Base-by-base conservation (phyloP, 2,329 filamentous ascomycete genomes). In the Talaromyces sp. region DNA sequence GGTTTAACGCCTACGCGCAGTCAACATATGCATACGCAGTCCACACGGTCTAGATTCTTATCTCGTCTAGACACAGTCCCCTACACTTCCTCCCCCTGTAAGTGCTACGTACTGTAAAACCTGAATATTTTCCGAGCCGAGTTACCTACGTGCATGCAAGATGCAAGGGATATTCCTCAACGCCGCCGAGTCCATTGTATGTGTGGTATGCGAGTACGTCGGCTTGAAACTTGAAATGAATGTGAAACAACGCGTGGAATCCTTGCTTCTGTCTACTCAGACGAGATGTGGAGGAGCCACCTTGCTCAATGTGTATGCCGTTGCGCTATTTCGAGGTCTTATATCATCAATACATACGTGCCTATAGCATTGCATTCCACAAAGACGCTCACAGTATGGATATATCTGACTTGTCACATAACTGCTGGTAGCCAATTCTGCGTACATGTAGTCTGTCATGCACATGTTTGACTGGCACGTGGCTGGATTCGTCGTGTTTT, bases 381-480 rank as follows among this genome's bases (percentile, higher is more conserved):
- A 21, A 54, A 35, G 23, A n/a, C n/a, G 31, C 14, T 21, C 12
- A 3, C 14, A n/a, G 25, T 35, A 52, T 33, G 28, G 16, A 52
- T 16, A 31, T 18, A 14, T 37, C 11, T 31, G n/a, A 37, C 16
- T 35, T 54, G 50, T 35, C 28, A 57, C 23, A 57, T 57, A 57
- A 35, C 54, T 25, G 44, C 44, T 28, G 16, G 3, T 40, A 23
- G 16, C 31, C n/a, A n/a, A n/a, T n/a, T n/a, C n/a, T n/a, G n/a
- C n/a, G n/a, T n/a, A n/a, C n/a, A n/a, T n/a, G n/a, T 56, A 56
- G 21, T 23, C 37, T n/a, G n/a, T 42, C 14, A 18, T 40, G 31
- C 59, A 55, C 59, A 61, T 61, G 59, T 48, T 55, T 61, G 37
- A 61, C 25, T 42, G 37, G 28, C 59, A 61, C 59, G 59, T 61